Percentiles rank a stretch among this genome's conserved stretches.
Evolutionary conservation across 2,329 filamentous ascomycete genomes (phyloP).

Genomic region (Ascochyta koolunga): DNA sequence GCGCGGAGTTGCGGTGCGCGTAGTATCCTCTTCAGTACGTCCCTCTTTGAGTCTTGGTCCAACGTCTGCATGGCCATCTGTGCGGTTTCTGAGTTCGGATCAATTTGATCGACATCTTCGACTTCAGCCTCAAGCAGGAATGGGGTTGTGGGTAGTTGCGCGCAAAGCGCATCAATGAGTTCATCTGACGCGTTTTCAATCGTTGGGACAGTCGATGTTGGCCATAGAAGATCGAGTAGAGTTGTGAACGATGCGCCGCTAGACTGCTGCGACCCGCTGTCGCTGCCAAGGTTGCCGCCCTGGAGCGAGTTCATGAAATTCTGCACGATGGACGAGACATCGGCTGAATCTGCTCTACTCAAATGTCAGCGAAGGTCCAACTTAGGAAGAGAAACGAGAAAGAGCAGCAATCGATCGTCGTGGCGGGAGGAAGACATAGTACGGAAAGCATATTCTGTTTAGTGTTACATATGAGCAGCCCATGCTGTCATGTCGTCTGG

Average conservation of each 20-base stretch:
- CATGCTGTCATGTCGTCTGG: slow-evolving; percentile 30
- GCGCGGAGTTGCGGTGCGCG: slow-evolving; percentile 91
- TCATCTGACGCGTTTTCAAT: slow-evolving; percentile 69
- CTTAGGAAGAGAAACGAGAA: slow-evolving; percentile 13
- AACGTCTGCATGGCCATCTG: slow-evolving; percentile 76
- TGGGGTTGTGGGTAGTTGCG: slow-evolving; percentile 77
- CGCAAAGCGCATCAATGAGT: slow-evolving; percentile 75
- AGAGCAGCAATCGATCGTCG: slow-evolving; percentile 31
- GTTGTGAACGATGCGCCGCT: slow-evolving; percentile 76
- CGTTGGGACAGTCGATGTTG: slow-evolving; percentile 77
- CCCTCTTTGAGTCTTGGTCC: slow-evolving; percentile 76
- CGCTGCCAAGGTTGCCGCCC: slow-evolving; percentile 54
- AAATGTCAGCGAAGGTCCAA: slow-evolving; percentile 29
- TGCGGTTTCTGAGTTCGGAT: slow-evolving; percentile 72
- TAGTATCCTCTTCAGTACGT: slow-evolving; percentile 79
- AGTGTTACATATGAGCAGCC: slow-evolving; percentile 42
- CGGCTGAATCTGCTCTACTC: slow-evolving; percentile 58
- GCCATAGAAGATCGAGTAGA: slow-evolving; percentile 82
- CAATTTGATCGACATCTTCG: slow-evolving; percentile 64
- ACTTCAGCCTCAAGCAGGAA: slow-evolving; percentile 76
- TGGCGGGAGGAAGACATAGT: slow-evolving; percentile 34
- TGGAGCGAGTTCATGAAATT: slow-evolving; percentile 87
- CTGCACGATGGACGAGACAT: slow-evolving; percentile 80
- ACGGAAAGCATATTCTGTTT: slow-evolving; percentile 43
- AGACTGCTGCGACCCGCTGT: slow-evolving; percentile 40